A percentile compares a stretch with the other conserved stretches of the same genome.
Evolutionary conservation across 345 rosid species (phyloP).

Genomic region (Melastoma malabathricum): DNA sequence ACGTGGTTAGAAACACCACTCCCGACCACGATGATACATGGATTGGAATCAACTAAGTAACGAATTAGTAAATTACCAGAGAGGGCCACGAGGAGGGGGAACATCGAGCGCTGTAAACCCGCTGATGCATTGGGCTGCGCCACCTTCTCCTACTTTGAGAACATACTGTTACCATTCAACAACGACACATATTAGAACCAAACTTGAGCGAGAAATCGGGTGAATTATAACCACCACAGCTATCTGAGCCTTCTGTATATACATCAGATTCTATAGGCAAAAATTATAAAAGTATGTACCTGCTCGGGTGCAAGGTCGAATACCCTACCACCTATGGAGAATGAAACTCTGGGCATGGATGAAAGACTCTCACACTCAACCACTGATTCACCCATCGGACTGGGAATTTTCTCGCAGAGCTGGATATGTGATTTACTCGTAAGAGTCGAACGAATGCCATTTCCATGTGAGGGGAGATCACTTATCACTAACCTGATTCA

Average conservation of each 20-base stretch:
- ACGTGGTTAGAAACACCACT: no score
- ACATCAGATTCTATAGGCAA: background rate
- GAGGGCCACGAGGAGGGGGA: constrained; percentile 50
- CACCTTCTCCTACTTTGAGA: constrained; percentile 48
- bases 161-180: no score
- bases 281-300: constrained; percentile 19
- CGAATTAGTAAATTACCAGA: constrained; percentile 25
- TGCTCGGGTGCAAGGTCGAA: constrained; percentile 72
- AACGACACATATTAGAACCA: no score
- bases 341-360: constrained; percentile 67
- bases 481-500: constrained; percentile 32
- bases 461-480: no score
- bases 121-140: constrained; percentile 43
- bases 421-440: constrained; percentile 9
- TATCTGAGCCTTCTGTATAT: background rate
- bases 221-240: background rate
- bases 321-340: constrained; percentile 54
- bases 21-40: background rate
- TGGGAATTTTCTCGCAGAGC: constrained; percentile 82
- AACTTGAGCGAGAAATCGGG: background rate
- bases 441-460: background rate
- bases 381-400: constrained; percentile 68
- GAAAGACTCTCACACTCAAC: constrained; percentile 52
- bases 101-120: constrained; percentile 48
- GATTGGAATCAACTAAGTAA: background rate